Base-by-base conservation (phyloP, 1,284 basidiomycete species). In the Trametes pubescens region DNA sequence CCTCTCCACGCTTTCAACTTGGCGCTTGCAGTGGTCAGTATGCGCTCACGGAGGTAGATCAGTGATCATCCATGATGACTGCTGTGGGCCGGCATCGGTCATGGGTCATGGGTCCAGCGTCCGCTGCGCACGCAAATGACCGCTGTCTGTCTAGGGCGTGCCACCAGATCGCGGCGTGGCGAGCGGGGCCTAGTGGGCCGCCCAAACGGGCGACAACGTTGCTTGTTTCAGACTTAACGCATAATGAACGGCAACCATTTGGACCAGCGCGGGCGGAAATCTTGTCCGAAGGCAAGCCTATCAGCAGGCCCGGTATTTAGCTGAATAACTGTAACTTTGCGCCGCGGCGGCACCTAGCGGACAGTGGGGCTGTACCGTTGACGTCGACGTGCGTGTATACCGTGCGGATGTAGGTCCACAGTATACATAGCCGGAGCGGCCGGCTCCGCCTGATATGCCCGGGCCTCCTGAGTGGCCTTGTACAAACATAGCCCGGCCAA, bases 141-240 rank as follows among this genome's bases (percentile, higher is more conserved):
- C 59, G 53, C 44, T 55, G 55, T 61, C 59, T 49, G 52, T 29
- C 18, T 26, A 14, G 22, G 29, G 11, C 53, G 52, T 55, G 59
- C 53, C 53, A 61, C 59, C 59, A 61, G 59, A 61, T 61, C 59
- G 52, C 47, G 47, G 46, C 53, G 58, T 32, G 43, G 38, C 51
- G 21, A 6, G 14, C 21, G 40, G 24, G 49, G 49, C 26, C 38
- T 46, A 35, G 40, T 24, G 14, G 29, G 43, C 29, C 40, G 34
- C 14, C 22, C 56, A 22, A 34, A 24, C 35, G 14, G 21, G 14
- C 34, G 32, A 22, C 29, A 57, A 37, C 16, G 40, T n/a, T 18
- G 43, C 26, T 49, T 43, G 49, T 59, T 51, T 59, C 57, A 59
- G 57, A 51, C 37, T 44, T 59, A 44, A 59, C 48, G 29, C 48